Evolutionary conservation across 129 eudicot genomes (phyloP), one percentile per base, ranked within the genome.

Genomic region (Tagetes erecta): DNA sequence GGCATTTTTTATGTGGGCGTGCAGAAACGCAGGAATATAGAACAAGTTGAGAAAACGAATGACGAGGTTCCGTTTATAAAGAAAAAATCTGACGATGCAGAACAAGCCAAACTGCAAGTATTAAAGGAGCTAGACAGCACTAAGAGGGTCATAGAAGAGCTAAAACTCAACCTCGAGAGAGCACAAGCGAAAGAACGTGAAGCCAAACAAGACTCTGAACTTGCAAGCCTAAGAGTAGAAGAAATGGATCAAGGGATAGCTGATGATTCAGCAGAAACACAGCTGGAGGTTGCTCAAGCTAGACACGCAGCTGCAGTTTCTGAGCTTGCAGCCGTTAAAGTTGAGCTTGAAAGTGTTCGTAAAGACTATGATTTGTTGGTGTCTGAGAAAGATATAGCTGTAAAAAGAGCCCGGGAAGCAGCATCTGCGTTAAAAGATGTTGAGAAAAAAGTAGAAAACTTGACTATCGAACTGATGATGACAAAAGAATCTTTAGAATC

Each of bases 241-340:
- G 98, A 94, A 82, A 79, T 94, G 86, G 91, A 90, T 77, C 89
- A 91, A 82, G 98, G 98, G 44, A 91, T 94, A 66, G 91, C 96
- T 3, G 87, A 94, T 13, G 98, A 90, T 44, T 85, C 97, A 0
- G 96, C 96, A 71, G 87, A 85, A 87, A 89, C 92, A 6, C 98
- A 90, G 83, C 87, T 93, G n/a, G 95, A 90, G 78, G 98, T 93
- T 3, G 97, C 98, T 44, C 81, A 81, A 78, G 82, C 92, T 34
- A 75, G 97, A 57, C 87, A 91, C 37, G 71, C 84, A 9, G 86
- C 92, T 40, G 91, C 98, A 9, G 75, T 93, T 70, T 70, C 91
- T 1, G 98, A 88, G 58, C 84, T 94, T 6, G 84, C 72, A 44
- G 67, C 76, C 8, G 90, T 91, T 3, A 84, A 80, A 81, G 76